Base-by-base conservation (phyloP, 305 asterid genomes). In the Coffea humblotiana region DNA sequence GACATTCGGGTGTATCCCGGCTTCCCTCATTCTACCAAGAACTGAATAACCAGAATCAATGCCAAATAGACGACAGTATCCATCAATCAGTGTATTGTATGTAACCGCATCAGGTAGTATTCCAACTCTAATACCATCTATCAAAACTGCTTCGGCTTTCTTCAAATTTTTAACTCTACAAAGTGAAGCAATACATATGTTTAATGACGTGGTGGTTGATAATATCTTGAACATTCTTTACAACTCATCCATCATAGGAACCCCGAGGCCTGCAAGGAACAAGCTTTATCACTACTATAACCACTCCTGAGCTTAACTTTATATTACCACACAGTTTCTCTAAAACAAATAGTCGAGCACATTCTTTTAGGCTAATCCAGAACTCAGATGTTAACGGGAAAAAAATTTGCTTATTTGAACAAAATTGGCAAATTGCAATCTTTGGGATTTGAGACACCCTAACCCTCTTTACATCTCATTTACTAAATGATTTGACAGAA, bases 91-190 rank as follows among this genome's bases (percentile, higher is more conserved):
- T 81, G 92, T 91, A 88, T 96, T 96, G 85, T 96, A 96, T 47
- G 98, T 94, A 68, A 94, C 94, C 49, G 86, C 89, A 86, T 96
- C 85, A 14, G 98, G 97, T 43, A 88, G 85, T 52, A 94, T 91
- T 43, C 98, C 98, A 80, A 96, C 76, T 84, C 88, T 87, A 61
- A 94, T 88, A 73, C 92, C 97, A 88, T 96, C 98, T 19, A 92
- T 83, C 76, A 96, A 74, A 75, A 95, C 92, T 10, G 92, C 87
- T 86, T 96, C 99, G 15, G 98, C 98, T 85, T 91, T 91, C 82
- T 88, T 89, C 86, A 96, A 84, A 77, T 87, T 92, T 84, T 86
- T 92, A 49, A 89, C 87, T 94, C 91, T 91, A 89, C 99, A 96
- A 82, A 94, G 88, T 72, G 97, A 92, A 66, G 95, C 91, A 79